A percentile compares a stretch with the other conserved stretches of the same genome.
Conservation (phyloP, 1,139 yeast genomes). For the Pneumocystis wakefieldiae region DNA sequence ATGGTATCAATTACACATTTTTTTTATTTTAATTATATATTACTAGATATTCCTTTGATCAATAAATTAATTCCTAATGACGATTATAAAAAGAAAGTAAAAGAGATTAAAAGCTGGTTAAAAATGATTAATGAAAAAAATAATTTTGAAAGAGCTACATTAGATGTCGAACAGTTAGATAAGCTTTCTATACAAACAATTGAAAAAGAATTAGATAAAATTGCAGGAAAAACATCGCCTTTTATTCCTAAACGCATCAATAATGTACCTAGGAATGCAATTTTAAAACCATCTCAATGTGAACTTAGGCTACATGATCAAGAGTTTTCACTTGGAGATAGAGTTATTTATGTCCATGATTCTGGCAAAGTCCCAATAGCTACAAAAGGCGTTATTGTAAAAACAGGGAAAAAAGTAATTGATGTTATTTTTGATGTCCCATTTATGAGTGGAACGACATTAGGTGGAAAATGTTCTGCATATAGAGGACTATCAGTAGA, state of each 20-base stretch:
- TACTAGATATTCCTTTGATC: conserved; percentile 25
- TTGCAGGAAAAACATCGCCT: conserved; percentile 30
- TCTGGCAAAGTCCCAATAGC: conserved; percentile 83
- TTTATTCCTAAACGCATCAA: conserved; percentile 45
- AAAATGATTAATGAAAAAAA: conserved; percentile 33
- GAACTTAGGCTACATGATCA: conserved; percentile 61
- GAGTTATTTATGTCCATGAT: conserved; percentile 72
- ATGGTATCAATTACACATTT: conserved; percentile 6
- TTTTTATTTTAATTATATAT: conserved; percentile 10
- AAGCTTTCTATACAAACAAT: conserved; percentile 49
- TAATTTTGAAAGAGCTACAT: conserved; percentile 44
- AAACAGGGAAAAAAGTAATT: conserved; percentile 40
- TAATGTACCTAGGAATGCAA: conserved; percentile 76
- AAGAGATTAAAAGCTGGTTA: conserved; percentile 33
- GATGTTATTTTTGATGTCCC: conserved; percentile 76
- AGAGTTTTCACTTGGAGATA: conserved; percentile 70
- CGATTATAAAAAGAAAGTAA: conserved; percentile 8
- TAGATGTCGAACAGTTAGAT: conserved; percentile 70
- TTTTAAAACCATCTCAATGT: conserved; percentile 62
- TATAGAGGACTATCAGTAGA: conserved; percentile 77
- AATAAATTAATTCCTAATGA: conserved; percentile 1
- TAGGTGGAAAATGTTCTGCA: conserved; percentile 62
- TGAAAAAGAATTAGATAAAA: conserved; percentile 47
- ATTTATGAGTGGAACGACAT: conserved; percentile 63
- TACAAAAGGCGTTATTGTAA: conserved; percentile 82